phyloP scores from a whole-genome alignment of 139 green algal species.

The Coccomyxa sp. region DNA sequence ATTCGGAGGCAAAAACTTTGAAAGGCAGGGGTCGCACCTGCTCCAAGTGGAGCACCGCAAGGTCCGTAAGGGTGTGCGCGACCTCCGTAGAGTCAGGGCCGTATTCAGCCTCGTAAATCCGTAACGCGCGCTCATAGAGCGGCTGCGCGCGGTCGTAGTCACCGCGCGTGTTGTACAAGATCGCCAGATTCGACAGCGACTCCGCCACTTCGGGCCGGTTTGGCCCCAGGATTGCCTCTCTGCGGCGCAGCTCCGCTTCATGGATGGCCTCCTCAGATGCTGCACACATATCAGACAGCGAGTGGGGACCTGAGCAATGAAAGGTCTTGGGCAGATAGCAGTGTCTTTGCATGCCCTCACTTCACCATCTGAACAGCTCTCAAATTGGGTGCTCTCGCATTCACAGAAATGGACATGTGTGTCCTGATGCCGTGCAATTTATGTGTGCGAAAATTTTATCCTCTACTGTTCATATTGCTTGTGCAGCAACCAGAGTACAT shows the following conservation, averaged over 20 bases:
- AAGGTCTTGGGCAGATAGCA: too few species aligned
- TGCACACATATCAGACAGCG: not conserved
- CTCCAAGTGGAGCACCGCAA: constrained; percentile 88
- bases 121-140: constrained; percentile 82
- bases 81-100: constrained; percentile 74
- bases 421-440: too few species aligned
- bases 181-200: constrained; percentile 73
- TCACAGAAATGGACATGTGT: too few species aligned
- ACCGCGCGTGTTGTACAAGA: constrained; percentile 67
- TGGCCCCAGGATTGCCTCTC: constrained; percentile 59
- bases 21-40: constrained; percentile 31
- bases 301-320: too few species aligned
- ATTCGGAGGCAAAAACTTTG: too few species aligned
- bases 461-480: too few species aligned
- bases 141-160: constrained; percentile 52
- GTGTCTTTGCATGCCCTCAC: too few species aligned
- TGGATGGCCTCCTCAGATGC: constrained; percentile 54
- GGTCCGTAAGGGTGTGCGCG: constrained; percentile 88
- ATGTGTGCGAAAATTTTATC: too few species aligned
- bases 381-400: too few species aligned
- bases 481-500: too few species aligned
- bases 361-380: too few species aligned
- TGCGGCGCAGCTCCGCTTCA: constrained; percentile 71
- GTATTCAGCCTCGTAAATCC: constrained; percentile 65
- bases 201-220: constrained; percentile 75